These are phyloP conservation scores for Daldinia vernicosa DNA, from an alignment of 495 filamentous ascomycete species.

Conservation along the genomic window DNA sequence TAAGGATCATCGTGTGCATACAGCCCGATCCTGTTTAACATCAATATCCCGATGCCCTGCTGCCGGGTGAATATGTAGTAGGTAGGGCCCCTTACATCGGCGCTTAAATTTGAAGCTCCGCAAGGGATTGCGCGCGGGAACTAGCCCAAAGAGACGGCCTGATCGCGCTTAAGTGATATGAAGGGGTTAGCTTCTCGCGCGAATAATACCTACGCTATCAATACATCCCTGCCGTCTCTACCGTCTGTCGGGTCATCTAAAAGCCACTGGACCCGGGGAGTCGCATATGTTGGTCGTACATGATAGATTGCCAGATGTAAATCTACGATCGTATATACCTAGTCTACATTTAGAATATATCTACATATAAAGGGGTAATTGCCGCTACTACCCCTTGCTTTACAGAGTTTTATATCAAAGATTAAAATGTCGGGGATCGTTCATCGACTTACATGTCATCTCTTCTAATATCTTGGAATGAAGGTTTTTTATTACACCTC, in stretches of 20 bases:
- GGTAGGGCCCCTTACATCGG: not conserved
- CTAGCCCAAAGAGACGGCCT: not conserved
- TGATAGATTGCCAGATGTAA: not conserved
- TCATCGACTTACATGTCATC: not conserved
- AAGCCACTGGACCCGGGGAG: not conserved
- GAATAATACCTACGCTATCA: not conserved
- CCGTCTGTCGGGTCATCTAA: not conserved
- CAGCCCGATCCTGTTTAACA: not conserved
- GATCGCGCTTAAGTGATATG: constrained; percentile 1
- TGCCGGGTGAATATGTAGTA: not conserved
- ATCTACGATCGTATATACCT: not conserved
- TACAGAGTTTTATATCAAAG: not conserved
- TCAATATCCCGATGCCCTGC: not conserved
- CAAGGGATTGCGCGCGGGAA: not conserved
- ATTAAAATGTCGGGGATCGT: not conserved
- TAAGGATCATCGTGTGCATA: not conserved
- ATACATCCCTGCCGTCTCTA: not conserved
- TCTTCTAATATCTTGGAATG: not conserved
- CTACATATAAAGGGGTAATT: not conserved
- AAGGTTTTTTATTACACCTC: not conserved
- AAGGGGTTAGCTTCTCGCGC: not conserved
- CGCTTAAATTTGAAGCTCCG: not conserved
- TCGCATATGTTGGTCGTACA: not conserved
- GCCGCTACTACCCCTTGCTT: no score
- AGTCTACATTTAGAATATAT: not conserved